Conservation (phyloP, 2,329 filamentous ascomycete genomes). For the Neobulgaria alba region DNA sequence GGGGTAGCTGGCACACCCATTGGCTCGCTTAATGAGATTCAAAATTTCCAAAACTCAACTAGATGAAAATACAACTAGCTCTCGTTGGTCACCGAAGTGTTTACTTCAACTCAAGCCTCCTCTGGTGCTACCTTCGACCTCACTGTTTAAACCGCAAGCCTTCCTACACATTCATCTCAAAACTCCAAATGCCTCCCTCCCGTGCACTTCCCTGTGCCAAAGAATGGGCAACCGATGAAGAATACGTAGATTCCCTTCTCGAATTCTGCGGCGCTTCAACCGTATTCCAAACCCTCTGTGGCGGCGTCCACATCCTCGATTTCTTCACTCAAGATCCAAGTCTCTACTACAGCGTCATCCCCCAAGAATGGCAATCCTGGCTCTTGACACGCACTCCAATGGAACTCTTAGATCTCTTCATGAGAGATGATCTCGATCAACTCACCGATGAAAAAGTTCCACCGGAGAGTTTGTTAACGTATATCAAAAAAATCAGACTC, state of each 20-base stretch:
- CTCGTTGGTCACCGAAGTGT: no score
- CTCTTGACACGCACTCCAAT: slow-evolving; percentile 64
- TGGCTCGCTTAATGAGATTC: no score
- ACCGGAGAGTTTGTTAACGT: slow-evolving; percentile 52
- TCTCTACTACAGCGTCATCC: slow-evolving; percentile 70
- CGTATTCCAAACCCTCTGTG: slow-evolving; percentile 81
- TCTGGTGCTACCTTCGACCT: no score
- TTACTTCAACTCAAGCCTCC: no score
- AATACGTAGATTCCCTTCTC: slow-evolving; percentile 72
- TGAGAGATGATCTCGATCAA: slow-evolving; percentile 61
- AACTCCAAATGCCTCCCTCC: slow-evolving; percentile 19
- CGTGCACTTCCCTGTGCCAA: slow-evolving; percentile 21
- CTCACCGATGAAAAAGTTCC: slow-evolving; percentile 14
- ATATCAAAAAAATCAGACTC: slow-evolving; percentile 62
- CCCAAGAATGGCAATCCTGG: slow-evolving; percentile 73
- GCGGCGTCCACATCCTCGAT: slow-evolving; percentile 93
- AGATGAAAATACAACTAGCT: no score
- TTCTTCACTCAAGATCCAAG: slow-evolving; percentile 84
- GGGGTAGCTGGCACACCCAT: no score
- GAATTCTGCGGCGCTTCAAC: slow-evolving; percentile 66
- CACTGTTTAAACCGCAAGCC: no score
- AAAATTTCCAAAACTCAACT: no score
- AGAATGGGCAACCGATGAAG: slow-evolving; percentile 58
- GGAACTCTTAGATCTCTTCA: slow-evolving; percentile 69
- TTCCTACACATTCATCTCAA: neutral